Evolutionary conservation across 306 rosid species (phyloP).

Genomic region (Vachellia collinsii): DNA sequence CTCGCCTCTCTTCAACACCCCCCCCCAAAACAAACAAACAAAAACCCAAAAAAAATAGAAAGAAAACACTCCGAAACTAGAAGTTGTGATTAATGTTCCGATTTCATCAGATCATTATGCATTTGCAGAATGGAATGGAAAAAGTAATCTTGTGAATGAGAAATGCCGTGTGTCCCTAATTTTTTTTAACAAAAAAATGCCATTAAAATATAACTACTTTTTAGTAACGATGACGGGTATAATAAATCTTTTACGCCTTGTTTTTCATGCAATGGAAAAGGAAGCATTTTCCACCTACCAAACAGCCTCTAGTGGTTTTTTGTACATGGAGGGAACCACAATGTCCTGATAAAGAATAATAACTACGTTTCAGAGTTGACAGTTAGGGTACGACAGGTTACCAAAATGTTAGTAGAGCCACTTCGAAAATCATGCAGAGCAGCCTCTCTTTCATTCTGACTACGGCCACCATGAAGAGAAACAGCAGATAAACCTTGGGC

Average conservation of each 20-base stretch:
- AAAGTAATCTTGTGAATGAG: neutral
- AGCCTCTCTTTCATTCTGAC: conserved; percentile 84
- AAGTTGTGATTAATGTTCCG: neutral
- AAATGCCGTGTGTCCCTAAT: neutral
- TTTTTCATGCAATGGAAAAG: neutral
- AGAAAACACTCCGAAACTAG: neutral
- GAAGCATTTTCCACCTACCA: neutral
- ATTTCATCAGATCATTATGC: neutral
- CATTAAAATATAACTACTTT: neutral
- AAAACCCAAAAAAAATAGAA: too few relatives aligned
- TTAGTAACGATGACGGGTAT: neutral
- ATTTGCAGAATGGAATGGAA: neutral
- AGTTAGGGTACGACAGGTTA: conserved; percentile 32
- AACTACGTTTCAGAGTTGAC: neutral
- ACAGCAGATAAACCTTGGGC: conserved; percentile 88
- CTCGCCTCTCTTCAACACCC: neutral
- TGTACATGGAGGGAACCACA: neutral
- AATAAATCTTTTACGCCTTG: neutral
- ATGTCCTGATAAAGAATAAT: neutral
- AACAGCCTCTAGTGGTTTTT: neutral
- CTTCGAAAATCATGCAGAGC: conserved; percentile 76
- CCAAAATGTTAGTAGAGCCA: conserved; percentile 82
- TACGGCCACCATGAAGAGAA: conserved; percentile 91
- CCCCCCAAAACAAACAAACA: neutral
- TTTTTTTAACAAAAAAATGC: neutral